Percentiles rank a stretch among this genome's conserved stretches.
Evolutionary conservation across 2,329 filamentous ascomycete genomes (phyloP).

Genomic region (Fusarium marasasianum): DNA sequence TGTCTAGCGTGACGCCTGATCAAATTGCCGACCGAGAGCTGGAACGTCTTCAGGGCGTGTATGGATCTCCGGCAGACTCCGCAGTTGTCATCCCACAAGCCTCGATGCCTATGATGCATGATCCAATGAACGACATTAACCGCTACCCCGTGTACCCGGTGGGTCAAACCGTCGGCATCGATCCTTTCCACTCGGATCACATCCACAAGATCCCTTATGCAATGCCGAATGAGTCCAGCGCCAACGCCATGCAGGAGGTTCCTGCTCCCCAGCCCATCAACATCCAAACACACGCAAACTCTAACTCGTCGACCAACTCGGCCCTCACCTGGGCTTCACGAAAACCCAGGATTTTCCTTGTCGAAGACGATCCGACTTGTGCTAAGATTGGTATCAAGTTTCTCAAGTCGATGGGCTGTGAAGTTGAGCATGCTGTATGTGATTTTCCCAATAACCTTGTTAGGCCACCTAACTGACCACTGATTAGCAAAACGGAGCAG

Average conservation of each 20-base stretch:
- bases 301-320: constrained; percentile 49
- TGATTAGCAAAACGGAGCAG: constrained; percentile 74
- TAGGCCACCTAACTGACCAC: constrained; percentile 20
- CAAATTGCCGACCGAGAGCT: constrained; percentile 63
- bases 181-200: constrained; percentile 93
- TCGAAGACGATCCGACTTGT: constrained; percentile 81
- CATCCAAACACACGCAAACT: constrained; percentile 33
- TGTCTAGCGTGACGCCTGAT: constrained; percentile 63
- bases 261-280: constrained; percentile 51
- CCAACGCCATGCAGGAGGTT: constrained; percentile 49
- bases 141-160: constrained; percentile 86
- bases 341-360: constrained; percentile 84
- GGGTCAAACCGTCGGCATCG: constrained; percentile 89
- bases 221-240: constrained; percentile 66
- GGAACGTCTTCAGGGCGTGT: constrained; percentile 64
- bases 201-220: constrained; percentile 94
- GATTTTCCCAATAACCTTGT: background rate
- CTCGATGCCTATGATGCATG: constrained; percentile 59
- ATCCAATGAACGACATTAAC: constrained; percentile 64
- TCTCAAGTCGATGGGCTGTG: constrained; percentile 70
- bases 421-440: constrained; percentile 73
- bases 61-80: constrained; percentile 64
- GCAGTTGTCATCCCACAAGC: constrained; percentile 54
- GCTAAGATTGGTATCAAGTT: constrained; percentile 75
- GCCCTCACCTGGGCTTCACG: constrained; percentile 63